phyloP scores from a whole-genome alignment of 495 filamentous ascomycete species.

The Penicillium cosmopolitanum region DNA sequence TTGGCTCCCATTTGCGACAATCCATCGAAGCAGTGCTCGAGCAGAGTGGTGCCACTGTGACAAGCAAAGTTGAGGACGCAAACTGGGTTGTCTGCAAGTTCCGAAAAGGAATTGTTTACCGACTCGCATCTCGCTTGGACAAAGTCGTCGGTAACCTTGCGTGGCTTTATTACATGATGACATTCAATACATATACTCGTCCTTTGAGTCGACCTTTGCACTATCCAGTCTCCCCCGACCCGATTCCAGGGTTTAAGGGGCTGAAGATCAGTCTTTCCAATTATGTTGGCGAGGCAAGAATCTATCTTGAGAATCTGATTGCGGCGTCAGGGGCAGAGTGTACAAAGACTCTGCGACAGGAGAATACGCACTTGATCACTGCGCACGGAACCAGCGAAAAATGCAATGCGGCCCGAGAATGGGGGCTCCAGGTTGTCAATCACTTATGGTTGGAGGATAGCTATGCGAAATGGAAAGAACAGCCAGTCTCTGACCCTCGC shows the following conservation, averaged over 20 bases:
- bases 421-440: slow-evolving; percentile 88
- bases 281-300: slow-evolving; percentile 90
- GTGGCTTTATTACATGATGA: slow-evolving; percentile 92
- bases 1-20: slow-evolving; percentile 64
- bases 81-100: slow-evolving; percentile 86
- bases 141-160: slow-evolving; percentile 90
- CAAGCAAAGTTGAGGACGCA: slow-evolving; percentile 66
- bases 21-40: slow-evolving; percentile 72
- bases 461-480: slow-evolving; percentile 82
- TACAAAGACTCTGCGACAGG: slow-evolving; percentile 89
- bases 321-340: slow-evolving; percentile 79
- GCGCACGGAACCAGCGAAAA: slow-evolving; percentile 89
- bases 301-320: slow-evolving; percentile 92
- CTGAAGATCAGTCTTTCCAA: slow-evolving; percentile 87
- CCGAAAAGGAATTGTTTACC: slow-evolving; percentile 79
- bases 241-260: slow-evolving; percentile 77
- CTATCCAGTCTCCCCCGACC: slow-evolving; percentile 77
- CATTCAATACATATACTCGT: slow-evolving; percentile 82
- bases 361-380: slow-evolving; percentile 95
- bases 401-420: slow-evolving; percentile 86
- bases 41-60: slow-evolving; percentile 69
- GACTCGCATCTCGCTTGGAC: slow-evolving; percentile 68
- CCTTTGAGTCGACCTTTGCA: slow-evolving; percentile 81
- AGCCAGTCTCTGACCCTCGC: slow-evolving; percentile 64
- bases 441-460: slow-evolving; percentile 98